These are phyloP conservation scores for Suhomyces bribrorum DNA, from an alignment of 1,139 yeast genomes.

Conservation along the genomic window DNA sequence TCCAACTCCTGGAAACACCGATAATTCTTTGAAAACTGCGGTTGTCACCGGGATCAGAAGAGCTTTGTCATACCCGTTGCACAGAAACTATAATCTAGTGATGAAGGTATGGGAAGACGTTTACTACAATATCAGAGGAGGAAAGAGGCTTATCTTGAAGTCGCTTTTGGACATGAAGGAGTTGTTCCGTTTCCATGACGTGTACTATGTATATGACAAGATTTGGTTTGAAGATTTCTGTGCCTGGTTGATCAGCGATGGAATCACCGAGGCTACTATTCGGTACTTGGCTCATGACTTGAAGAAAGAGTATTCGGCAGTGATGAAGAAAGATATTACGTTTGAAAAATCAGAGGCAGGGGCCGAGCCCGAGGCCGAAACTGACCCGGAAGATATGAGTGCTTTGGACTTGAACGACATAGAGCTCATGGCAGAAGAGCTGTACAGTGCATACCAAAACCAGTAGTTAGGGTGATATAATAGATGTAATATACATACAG, in stretches of 20 bases:
- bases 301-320: conserved; percentile 28
- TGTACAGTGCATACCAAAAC: conserved; percentile 31
- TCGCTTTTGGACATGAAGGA: conserved; percentile 63
- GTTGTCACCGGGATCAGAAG: conserved; percentile 67
- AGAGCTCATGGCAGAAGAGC: conserved; percentile 56
- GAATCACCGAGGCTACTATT: conserved; percentile 49
- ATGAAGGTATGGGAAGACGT: conserved; percentile 76
- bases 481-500: no score
- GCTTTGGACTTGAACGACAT: conserved; percentile 48
- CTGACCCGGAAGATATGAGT: conserved; percentile 45
- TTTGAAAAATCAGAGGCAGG: conserved; percentile 39
- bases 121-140: conserved; percentile 62
- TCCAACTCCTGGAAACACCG: conserved; percentile 27
- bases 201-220: conserved; percentile 84
- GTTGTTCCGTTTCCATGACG: conserved; percentile 79
- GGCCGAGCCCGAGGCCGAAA: conserved; percentile 19
- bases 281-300: conserved; percentile 70
- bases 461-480: neutral
- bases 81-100: conserved; percentile 65
- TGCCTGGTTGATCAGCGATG: conserved; percentile 70
- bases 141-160: conserved; percentile 65
- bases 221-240: conserved; percentile 80
- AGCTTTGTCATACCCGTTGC: conserved; percentile 77
- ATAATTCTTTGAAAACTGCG: conserved; percentile 46
- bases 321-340: conserved; percentile 32